Evolutionary conservation across 192 early-diverging fungal genomes (phyloP), one percentile per base, ranked within the genome.

Genomic region (Helicostylum pulchrum): DNA sequence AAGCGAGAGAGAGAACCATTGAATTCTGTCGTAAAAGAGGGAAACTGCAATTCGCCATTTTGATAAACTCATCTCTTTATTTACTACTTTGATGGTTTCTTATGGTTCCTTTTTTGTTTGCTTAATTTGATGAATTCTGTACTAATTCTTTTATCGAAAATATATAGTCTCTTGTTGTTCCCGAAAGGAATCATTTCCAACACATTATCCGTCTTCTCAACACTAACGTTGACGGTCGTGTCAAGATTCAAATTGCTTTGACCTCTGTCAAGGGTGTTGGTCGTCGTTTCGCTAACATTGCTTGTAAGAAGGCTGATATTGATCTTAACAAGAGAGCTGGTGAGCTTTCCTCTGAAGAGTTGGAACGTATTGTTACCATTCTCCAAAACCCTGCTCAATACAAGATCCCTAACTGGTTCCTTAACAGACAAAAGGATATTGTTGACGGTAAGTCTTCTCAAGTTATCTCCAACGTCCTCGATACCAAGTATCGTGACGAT

Each of bases 361-460:
- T 96, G 62, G 96, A 97, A 85, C 93, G 96, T 73, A 80, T 99
- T 56, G 94, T 99, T 61, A 93, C 89, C 76, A 99, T 99, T 79
- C 87, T 99, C 81, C 96, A 99, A 83, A 96, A 97, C 92, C 96
- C 96, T 62, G 89, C 90, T 73, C 93, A 99, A 83, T 99, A 95
- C 89, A 95, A 96, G 88, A 96, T 99, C 85, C 96, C 96, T 65
- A 83, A 92, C 82, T 99, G 96, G 96, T 99, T 97, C 92, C 88
- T 99, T 61, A 99, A 99, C 91, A 89, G 94, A 80, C 96, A 99
- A 81, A 98, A 97, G 91, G 94, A 98, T 85, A 88, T 93, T 76
- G 84, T 88, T 68, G 90, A 93, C 75, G 94, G 94, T 78, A 94
- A 93, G 83, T 94, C 90, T 90, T 86, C 89, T 65, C 96, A 99